Evolutionary conservation across 352 stramenopile species (phyloP), one percentile per base, ranked within the genome.

Genomic region (Saprolegnia parasitica): DNA sequence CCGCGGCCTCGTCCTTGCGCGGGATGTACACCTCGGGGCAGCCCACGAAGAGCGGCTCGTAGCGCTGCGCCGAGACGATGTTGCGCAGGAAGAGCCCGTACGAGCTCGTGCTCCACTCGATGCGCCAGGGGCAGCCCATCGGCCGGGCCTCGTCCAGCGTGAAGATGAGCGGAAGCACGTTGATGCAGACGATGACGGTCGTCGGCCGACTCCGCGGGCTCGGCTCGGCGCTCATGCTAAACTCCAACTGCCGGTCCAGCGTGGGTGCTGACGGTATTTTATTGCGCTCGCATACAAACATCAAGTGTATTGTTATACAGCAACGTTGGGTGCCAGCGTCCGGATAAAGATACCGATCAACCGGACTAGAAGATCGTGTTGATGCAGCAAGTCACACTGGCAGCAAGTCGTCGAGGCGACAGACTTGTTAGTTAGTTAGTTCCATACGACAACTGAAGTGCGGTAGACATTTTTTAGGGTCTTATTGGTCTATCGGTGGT

Each of bases 71-170:
- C 52, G 75, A 63, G 15, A 93, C 81, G 50, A 93, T 74, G 65
- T 86, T 87, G 60, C 83, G 83, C 72, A 90, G 90, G 73, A 93
- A 84, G 71, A 89, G 87, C 61, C 80, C 80, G 5, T 81, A 90
- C 50, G 84, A 80, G 32, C 79, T 85, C 5, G 84, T 86, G 76
- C 79, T 89, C 83, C 81, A 93, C 45, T 81, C 80, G 60, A 93
- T 76, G 56, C 73, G 56, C 80, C 81, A 93, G 37, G 63, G 63
- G n/a, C 63, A 70, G 13, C 72, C 81, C 26, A 76, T 78, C 61
- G 77, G 65, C 18, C 68, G 65, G 18, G 60, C 74, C 50, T 70
- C 63, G 26, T 29, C 45, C 35, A 70, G 50, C 47, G 83, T 81
- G 62, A 93, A 93, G 29, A 89, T 76, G 35, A 91, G 75, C 49